phyloP scores from a whole-genome alignment of 805 yeast species.

The Ogataea ramenticola region DNA sequence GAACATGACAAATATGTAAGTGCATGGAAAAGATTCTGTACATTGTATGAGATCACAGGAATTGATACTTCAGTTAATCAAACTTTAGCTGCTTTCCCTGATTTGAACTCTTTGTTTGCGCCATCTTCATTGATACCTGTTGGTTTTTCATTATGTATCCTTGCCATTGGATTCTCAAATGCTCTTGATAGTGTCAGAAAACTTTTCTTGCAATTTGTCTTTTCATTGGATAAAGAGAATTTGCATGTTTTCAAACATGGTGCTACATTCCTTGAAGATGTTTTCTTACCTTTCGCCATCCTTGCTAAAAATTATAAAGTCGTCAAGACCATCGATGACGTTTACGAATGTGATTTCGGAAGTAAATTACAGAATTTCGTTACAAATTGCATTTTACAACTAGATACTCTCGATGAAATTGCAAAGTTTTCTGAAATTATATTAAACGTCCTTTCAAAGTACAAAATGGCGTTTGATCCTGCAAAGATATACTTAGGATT shows the following conservation, averaged over 20 bases:
- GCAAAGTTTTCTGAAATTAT: slow-evolving; percentile 19
- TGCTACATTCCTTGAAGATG: slow-evolving; percentile 31
- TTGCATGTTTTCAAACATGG: slow-evolving; percentile 38
- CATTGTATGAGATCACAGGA: slow-evolving; percentile 73
- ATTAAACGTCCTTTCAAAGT: slow-evolving; percentile 39
- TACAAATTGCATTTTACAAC: slow-evolving; percentile 25
- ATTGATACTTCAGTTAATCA: slow-evolving; percentile 84
- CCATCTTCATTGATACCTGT: slow-evolving; percentile 48
- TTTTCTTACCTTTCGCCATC: slow-evolving; percentile 53
- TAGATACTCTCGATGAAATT: slow-evolving; percentile 15
- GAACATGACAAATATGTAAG: slow-evolving; percentile 25
- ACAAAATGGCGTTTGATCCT: slow-evolving; percentile 57
- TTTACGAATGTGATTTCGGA: slow-evolving; percentile 50
- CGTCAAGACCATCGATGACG: slow-evolving; percentile 27
- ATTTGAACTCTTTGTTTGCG: slow-evolving; percentile 47
- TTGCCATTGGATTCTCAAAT: slow-evolving; percentile 70
- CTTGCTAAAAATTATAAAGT: slow-evolving; percentile 51
- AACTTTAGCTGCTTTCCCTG: slow-evolving; percentile 66
- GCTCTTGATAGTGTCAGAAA: slow-evolving; percentile 72
- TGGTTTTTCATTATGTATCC: slow-evolving; percentile 66
- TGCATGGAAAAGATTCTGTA: slow-evolving; percentile 67
- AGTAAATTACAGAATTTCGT: slow-evolving; percentile 40
- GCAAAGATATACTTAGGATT: slow-evolving; percentile 52
- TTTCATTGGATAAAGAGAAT: slow-evolving; percentile 41
- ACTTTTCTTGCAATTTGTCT: slow-evolving; percentile 48